These are phyloP conservation scores for Citrus australasica DNA, from an alignment of 345 rosid species.

Conservation along the genomic window DNA sequence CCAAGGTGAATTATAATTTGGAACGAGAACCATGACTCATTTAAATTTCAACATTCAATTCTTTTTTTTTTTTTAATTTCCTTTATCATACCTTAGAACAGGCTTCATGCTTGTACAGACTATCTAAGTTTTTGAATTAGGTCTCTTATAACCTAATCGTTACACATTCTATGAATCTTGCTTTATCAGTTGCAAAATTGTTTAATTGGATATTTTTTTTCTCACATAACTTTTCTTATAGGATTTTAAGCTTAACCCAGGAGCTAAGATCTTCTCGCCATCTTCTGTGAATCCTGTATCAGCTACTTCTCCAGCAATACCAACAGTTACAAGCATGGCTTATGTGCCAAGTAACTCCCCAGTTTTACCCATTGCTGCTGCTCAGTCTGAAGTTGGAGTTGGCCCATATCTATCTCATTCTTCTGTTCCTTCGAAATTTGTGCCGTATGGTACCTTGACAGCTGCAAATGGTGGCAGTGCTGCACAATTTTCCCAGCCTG, in stretches of 20 bases:
- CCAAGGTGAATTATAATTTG: slow-evolving; percentile 47
- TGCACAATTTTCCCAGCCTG: slow-evolving; percentile 53
- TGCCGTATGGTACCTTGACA: slow-evolving; percentile 46
- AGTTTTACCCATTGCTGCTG: slow-evolving; percentile 41
- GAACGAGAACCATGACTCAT: background rate
- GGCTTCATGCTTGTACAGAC: background rate
- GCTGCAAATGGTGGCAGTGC: slow-evolving; percentile 43
- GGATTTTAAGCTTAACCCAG: slow-evolving; percentile 92
- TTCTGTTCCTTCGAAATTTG: slow-evolving; percentile 49
- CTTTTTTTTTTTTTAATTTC: background rate
- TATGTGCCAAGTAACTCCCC: slow-evolving; percentile 51
- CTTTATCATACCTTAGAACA: background rate
- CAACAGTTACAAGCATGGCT: slow-evolving; percentile 41
- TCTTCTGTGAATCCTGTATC: slow-evolving; percentile 46
- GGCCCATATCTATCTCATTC: slow-evolving; percentile 49
- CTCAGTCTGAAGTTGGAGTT: slow-evolving; percentile 53
- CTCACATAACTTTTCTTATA: slow-evolving; percentile 16
- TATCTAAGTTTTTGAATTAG: background rate
- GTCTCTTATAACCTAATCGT: background rate
- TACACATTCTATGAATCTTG: background rate
- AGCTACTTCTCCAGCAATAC: slow-evolving; percentile 41
- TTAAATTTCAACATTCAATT: background rate
- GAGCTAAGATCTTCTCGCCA: slow-evolving; percentile 77
- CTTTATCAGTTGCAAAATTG: background rate
- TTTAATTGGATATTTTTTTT: background rate